phyloP scores from a whole-genome alignment of 495 filamentous ascomycete genomes.

The Umbilicaria muhlenbergii region DNA sequence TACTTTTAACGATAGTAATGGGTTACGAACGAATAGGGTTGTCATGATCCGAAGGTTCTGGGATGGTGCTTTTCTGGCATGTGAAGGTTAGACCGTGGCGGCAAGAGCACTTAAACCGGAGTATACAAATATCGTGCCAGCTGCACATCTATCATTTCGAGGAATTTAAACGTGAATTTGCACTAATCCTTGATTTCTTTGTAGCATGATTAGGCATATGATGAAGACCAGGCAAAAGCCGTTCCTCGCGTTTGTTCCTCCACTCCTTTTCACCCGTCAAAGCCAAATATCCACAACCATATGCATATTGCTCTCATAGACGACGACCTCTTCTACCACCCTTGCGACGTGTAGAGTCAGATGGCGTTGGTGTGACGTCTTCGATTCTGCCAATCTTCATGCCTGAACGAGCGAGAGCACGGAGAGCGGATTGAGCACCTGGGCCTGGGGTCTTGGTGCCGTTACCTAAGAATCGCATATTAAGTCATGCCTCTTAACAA shows the following conservation, averaged over 20 bases:
- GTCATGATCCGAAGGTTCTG: too few relatives aligned
- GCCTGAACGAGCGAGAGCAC: conserved; percentile 91
- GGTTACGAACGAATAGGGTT: too few relatives aligned
- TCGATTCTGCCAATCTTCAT: conserved; percentile 99
- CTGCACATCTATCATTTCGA: too few relatives aligned
- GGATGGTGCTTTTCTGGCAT: too few relatives aligned
- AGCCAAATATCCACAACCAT: conserved; percentile 11
- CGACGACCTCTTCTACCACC: conserved; percentile 99
- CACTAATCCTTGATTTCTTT: too few relatives aligned
- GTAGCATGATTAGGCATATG: conserved; percentile 3
- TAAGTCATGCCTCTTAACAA: background rate
- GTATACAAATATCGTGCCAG: too few relatives aligned
- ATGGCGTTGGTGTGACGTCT: conserved; percentile 97
- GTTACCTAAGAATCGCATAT: conserved; percentile 44
- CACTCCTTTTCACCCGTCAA: conserved; percentile 24
- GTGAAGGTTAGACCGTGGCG: too few relatives aligned
- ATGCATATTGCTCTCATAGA: conserved; percentile 48
- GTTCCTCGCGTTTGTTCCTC: conserved; percentile 45
- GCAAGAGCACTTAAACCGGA: too few relatives aligned
- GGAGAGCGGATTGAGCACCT: conserved; percentile 96
- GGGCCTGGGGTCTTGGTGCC: conserved; percentile 99
- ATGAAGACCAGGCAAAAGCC: conserved; percentile 43
- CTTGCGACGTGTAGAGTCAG: conserved; percentile 97
- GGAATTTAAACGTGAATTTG: too few relatives aligned
- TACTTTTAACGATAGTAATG: too few relatives aligned